Evolutionary conservation across 352 stramenopile species (phyloP).

Genomic region (Globisporangium perplexum): DNA sequence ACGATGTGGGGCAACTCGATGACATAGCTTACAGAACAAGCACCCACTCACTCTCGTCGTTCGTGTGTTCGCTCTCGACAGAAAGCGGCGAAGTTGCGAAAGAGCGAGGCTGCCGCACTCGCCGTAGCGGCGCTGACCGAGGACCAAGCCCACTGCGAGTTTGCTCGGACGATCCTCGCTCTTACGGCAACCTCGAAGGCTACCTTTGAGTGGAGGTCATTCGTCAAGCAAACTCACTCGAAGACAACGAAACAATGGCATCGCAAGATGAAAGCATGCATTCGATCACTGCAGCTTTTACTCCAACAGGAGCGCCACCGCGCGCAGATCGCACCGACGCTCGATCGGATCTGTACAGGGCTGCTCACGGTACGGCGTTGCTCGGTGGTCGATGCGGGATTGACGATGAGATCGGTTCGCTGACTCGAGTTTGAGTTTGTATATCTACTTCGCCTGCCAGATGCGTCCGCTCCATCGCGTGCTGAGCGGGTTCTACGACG

Average conservation of each 20-base stretch:
- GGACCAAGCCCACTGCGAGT: not conserved
- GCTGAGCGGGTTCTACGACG: conserved; percentile 8
- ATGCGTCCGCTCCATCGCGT: conserved; percentile 5
- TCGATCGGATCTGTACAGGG: conserved; percentile 7
- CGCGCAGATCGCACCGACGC: not conserved
- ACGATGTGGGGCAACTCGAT: too few relatives aligned
- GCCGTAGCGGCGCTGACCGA: not conserved
- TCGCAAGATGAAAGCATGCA: conserved; percentile 1
- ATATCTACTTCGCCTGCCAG: not conserved
- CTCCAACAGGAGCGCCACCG: conserved; percentile 1
- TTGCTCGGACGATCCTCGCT: conserved; percentile 1
- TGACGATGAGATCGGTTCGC: too few relatives aligned
- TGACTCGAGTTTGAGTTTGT: not conserved
- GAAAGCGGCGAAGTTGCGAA: conserved; percentile 19
- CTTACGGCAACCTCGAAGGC: not conserved
- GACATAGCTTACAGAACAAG: not conserved
- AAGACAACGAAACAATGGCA: conserved; percentile 1
- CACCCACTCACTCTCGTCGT: not conserved
- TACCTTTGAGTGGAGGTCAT: not conserved
- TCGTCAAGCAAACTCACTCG: not conserved
- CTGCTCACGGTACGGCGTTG: conserved; percentile 6
- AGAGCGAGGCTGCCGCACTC: conserved; percentile 1
- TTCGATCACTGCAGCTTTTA: conserved; percentile 8
- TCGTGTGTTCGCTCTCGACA: not conserved
- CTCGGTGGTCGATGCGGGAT: not conserved